Percentiles rank a stretch among this genome's conserved stretches.
These are phyloP conservation scores for Chamaecyparis obtusa DNA, from an alignment of 75 land plant genomes.

Conservation along the genomic window DNA sequence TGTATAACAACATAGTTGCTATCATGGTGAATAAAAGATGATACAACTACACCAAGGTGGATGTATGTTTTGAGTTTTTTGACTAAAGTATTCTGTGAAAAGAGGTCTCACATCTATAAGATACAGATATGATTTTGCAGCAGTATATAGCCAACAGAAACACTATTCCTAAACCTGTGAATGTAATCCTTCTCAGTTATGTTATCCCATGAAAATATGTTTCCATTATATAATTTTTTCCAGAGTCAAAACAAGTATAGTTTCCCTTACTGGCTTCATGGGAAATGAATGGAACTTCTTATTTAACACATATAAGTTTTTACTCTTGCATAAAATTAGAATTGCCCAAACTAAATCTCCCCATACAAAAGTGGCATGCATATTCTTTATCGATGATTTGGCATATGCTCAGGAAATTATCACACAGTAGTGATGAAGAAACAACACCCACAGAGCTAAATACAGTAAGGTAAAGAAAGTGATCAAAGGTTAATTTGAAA, in stretches of 20 bases:
- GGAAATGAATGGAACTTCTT: neutral
- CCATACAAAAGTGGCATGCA: neutral
- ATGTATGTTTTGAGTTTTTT: neutral
- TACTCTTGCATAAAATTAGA: neutral
- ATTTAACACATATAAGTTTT: neutral
- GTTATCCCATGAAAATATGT: neutral
- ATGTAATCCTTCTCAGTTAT: neutral
- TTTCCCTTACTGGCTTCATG: neutral
- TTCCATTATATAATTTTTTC: neutral
- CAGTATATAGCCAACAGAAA: neutral
- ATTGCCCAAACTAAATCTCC: neutral
- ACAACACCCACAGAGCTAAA: neutral
- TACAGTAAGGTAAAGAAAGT: constrained; percentile 5
- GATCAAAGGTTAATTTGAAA: constrained; percentile 10
- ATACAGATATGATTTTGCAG: neutral
- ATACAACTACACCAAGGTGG: neutral
- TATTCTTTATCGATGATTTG: neutral
- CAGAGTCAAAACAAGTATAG: neutral
- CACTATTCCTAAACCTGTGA: neutral
- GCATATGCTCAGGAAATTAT: neutral
- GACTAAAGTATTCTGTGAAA: neutral
- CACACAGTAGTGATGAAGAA: neutral
- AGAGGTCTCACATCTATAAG: neutral
- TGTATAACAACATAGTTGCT: neutral
- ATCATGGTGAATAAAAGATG: neutral